Evolutionary conservation across 768 basidiomycete species (phyloP), one percentile per base, ranked within the genome.

Genomic region (Melanogaster broomeanus): DNA sequence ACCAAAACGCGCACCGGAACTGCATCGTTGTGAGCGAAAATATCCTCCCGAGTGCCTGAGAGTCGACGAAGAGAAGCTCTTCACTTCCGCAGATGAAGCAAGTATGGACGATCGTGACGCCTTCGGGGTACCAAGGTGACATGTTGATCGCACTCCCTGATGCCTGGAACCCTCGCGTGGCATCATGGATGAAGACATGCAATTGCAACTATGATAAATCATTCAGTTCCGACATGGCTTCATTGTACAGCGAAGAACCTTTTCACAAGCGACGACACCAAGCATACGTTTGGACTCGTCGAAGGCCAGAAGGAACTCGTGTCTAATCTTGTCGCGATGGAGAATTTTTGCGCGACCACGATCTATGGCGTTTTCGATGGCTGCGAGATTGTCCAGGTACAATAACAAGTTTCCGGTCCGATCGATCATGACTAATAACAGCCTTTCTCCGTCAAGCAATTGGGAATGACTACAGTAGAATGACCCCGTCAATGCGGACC

Each of bases 1-100:
- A 7, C 15, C 10, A 16, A 3, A 24, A 18, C 4, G 19, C 7
- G 15, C 5, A 81, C 80, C 81, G 62, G 48, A 79, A 81, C 45
- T 77, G 75, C 51, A 76, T 72, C 0, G 77, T 75, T 6, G 76
- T 61, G 25, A 80, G 58, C 3, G 80, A 81, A 53, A 73, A 80
- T 21, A 81, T 70, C 7, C 80, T 64, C 2, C 69, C 77, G 28
- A 70, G 67, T 1, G 63, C 63, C 11, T 46, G 49, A 1, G 67
- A 65, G 48, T 82, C 81, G 12, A 81, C 62, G 0, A 82, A 56
- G 1, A 78, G 58, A 5, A 82, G 40, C 47, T 82, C 81, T 50
- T 82, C 81, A 28, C 56, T 71, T 5, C 77, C 76, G 38, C 60
- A 58, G 3, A 80, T 67, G 51, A 82, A 79, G 40, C 70, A 67